Evolutionary conservation across 306 rosid species (phyloP).

Genomic region (Macrotyloma uniflorum): DNA sequence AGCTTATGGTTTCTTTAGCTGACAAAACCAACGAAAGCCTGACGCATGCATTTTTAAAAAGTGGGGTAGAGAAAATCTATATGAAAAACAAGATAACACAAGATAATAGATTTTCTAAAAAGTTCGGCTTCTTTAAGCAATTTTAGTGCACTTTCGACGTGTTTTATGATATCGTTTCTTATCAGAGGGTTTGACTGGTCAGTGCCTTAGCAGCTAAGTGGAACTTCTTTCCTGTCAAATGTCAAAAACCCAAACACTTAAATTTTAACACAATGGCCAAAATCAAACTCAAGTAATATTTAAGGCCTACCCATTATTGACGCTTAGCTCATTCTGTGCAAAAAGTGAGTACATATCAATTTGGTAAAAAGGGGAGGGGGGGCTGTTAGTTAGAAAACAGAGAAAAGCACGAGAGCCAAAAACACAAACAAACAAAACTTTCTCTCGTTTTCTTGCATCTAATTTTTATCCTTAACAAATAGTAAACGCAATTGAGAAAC

Average conservation of each 20-base stretch:
- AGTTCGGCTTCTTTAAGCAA: neutral
- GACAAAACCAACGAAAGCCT: conserved; percentile 7
- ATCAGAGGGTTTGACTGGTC: neutral
- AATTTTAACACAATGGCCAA: neutral
- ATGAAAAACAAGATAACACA: neutral
- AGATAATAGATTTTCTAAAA: conserved; percentile 13
- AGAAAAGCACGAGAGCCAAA: neutral
- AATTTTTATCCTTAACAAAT: conserved; percentile 6
- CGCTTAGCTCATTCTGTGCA: neutral
- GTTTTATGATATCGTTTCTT: neutral
- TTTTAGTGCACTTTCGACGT: conserved; percentile 34
- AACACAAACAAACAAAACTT: neutral
- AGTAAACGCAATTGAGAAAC: neutral
- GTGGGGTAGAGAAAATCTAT: conserved; percentile 10
- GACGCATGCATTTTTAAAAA: neutral
- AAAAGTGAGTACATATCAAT: neutral
- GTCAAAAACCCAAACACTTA: neutral
- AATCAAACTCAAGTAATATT: neutral
- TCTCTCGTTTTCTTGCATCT: neutral
- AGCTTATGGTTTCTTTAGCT: conserved; percentile 1
- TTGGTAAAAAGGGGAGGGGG: neutral
- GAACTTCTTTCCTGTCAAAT: neutral
- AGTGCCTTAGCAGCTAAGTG: neutral
- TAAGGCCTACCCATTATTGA: neutral
- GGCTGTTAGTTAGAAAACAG: neutral